Evolutionary conservation across 202 grass and related monocot species (phyloP).

Genomic region (Panicum hallii): DNA sequence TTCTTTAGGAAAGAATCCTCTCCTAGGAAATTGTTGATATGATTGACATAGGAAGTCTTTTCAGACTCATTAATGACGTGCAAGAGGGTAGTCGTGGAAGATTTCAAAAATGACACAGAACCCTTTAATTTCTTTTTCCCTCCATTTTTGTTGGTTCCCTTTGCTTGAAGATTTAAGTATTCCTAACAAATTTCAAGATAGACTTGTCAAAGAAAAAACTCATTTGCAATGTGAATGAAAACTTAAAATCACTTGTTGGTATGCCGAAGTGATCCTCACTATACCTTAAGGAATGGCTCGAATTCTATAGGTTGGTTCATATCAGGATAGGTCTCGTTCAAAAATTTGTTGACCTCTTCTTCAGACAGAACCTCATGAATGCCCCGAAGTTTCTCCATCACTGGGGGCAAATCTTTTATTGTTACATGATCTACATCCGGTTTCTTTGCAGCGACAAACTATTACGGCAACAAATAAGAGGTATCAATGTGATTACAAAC

Average conservation of each 20-base stretch:
- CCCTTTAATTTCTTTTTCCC: conserved; percentile 63
- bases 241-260: not conserved
- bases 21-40: conserved; percentile 84
- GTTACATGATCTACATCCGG: conserved; percentile 53
- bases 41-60: conserved; percentile 85
- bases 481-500: not conserved
- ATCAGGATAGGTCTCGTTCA: conserved; percentile 75
- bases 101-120: conserved; percentile 79
- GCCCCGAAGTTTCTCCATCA: conserved; percentile 85
- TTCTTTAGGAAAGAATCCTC: conserved; percentile 84
- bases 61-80: conserved; percentile 95
- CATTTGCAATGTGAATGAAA: not conserved
- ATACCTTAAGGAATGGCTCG: conserved; percentile 89
- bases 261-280: not conserved
- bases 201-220: not conserved
- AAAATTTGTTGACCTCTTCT: conserved; percentile 62
- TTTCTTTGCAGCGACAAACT: conserved; percentile 64
- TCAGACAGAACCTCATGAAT: conserved; percentile 71
- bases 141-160: conserved; percentile 53
- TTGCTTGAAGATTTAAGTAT: conserved; percentile 70
- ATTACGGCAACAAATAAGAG: not conserved
- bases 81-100: conserved; percentile 85
- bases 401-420: conserved; percentile 70
- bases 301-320: conserved; percentile 76
- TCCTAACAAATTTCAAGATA: conserved; percentile 56